Base-by-base conservation (phyloP, 164 flowering plant species). In the Aristolochia californica region DNA sequence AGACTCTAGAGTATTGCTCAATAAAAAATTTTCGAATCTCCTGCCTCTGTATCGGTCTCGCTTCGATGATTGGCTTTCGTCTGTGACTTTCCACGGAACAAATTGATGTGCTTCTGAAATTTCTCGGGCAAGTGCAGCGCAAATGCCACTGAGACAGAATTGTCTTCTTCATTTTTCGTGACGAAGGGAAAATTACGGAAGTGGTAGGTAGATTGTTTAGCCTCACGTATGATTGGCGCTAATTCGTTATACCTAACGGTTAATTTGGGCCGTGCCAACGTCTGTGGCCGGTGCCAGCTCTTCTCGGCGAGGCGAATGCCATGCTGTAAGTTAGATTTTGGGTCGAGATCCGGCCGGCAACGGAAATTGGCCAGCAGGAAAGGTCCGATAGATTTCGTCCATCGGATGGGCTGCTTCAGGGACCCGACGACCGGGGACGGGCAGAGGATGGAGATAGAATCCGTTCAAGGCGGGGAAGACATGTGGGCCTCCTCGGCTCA, bases 391-490 rank as follows among this genome's bases (percentile, higher is more conserved):
- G 71, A 63, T 10, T 59, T 62, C 50, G 20, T 52, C 44, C 48
- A 61, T 28, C 56, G 63, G 15, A 45, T 71, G 61, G 59, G 74
- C 16, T 79, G 82, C 70, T 82, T 82, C 55, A 66, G 44, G 66
- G 74, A 47, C 27, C 49, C 18, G n/a, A 40, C 10, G 45, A 67
- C 60, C 56, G 55, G 64, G 48, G 78, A 76, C 13, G 68, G 62
- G 54, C 34, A 59, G 58, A 71, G 65, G 57, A 53, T 71, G 49
- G 78, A 77, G 68, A 62, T 56, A 8, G 84, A 80, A 57, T 49
- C 68, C 0, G 75, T 68, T n/a, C 43, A 56, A 21, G 79, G 82
- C n/a, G 81, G 83, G 2, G 77, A 60, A 60, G 86, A 83, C 53
- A 60, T 78, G 3, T 63, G 75, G 59, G 58, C 65, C 24, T 74